A percentile compares a stretch with the other conserved stretches of the same genome.
Evolutionary conservation across 176 grass and related monocot species (phyloP).

Genomic region (Saccharum officinarum): DNA sequence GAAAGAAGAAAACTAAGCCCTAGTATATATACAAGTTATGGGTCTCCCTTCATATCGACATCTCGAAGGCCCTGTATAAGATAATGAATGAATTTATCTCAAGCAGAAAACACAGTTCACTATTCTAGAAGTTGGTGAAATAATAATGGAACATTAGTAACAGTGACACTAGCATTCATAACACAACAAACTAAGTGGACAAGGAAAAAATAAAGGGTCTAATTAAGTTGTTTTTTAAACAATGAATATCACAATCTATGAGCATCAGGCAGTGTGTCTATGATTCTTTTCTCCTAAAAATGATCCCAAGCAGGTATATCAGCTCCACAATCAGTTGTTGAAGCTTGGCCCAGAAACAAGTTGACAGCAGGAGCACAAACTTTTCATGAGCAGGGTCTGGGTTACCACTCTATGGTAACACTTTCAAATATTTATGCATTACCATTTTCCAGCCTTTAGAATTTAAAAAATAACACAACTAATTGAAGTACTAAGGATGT

Average conservation of each 20-base stretch:
- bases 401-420: background rate
- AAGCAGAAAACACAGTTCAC: conserved; percentile 26
- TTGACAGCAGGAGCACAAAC: background rate
- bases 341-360: background rate
- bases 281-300: background rate
- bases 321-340: background rate
- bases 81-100: conserved; percentile 34
- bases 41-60: conserved; percentile 38
- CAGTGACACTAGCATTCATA: background rate
- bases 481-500: background rate
- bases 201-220: background rate
- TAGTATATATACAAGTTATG: conserved; percentile 58
- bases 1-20: conserved; percentile 34
- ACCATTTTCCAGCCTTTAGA: background rate
- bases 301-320: background rate
- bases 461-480: background rate
- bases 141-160: background rate
- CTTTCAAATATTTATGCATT: background rate
- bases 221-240: background rate
- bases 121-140: background rate
- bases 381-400: background rate
- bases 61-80: conserved; percentile 55
- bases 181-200: background rate
- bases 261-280: background rate
- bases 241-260: background rate